phyloP scores from a whole-genome alignment of 1,284 basidiomycete species.

The Ganoderma leucocontextum region DNA sequence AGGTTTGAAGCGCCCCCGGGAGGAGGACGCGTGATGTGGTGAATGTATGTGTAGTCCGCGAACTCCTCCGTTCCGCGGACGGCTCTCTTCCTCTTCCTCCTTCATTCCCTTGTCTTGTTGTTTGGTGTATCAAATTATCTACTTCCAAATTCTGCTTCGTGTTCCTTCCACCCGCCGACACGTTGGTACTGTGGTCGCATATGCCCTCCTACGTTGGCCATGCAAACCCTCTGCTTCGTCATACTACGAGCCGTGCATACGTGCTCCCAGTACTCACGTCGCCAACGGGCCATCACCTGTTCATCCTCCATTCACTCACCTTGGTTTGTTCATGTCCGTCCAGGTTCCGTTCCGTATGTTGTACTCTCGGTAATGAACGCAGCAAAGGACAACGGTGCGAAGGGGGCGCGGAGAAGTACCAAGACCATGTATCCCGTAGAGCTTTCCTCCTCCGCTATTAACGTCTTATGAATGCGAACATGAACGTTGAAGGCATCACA shows the following conservation, averaged over 20 bases:
- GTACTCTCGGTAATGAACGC: conserved; percentile 24
- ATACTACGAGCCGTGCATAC: neutral
- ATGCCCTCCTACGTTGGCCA: neutral
- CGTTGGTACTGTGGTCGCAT: neutral
- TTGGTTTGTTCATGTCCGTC: conserved; percentile 3
- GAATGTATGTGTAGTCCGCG: neutral
- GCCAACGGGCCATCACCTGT: neutral
- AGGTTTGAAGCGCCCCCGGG: conserved; percentile 28
- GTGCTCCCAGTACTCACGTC: neutral
- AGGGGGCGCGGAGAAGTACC: conserved; percentile 30
- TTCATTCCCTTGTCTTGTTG: neutral
- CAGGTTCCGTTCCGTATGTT: conserved; percentile 15
- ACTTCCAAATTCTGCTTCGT: conserved; percentile 7
- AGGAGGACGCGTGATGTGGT: conserved; percentile 23
- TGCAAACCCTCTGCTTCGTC: neutral
- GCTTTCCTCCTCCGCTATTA: conserved; percentile 5
- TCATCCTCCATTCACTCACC: neutral
- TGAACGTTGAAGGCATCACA: neutral
- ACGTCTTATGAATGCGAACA: conserved; percentile 8
- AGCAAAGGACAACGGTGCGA: conserved; percentile 26
- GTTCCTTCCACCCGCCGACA: neutral
- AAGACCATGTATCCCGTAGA: conserved; percentile 33
- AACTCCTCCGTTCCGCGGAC: conserved; percentile 1
- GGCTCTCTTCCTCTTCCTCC: too few species aligned
- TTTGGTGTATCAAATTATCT: conserved; percentile 13